Percentiles rank a stretch among this genome's conserved stretches.
These are phyloP conservation scores for Lactifluus piperatus DNA, from an alignment of 768 basidiomycete genomes.

Conservation along the genomic window DNA sequence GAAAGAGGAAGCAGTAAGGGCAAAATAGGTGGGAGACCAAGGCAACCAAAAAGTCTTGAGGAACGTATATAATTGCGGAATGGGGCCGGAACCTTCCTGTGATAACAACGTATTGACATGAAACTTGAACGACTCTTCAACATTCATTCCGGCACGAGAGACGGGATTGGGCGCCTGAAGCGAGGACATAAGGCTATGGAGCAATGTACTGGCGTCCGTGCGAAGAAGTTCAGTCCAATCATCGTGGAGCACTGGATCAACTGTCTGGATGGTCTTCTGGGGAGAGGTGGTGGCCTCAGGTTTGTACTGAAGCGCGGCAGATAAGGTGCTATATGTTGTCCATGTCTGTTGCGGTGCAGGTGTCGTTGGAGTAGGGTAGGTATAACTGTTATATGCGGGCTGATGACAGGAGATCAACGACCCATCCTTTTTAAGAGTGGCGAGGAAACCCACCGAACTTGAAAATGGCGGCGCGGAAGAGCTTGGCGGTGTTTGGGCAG, in stretches of 20 bases:
- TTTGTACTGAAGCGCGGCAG: conserved; percentile 19
- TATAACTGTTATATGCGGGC: conserved; percentile 13
- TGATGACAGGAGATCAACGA: not conserved
- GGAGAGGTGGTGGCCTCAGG: conserved; percentile 10
- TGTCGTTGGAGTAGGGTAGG: conserved; percentile 13
- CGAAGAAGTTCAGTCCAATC: conserved; percentile 59
- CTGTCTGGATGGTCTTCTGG: conserved; percentile 2
- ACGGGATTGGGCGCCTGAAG: conserved; percentile 57
- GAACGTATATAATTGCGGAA: conserved; percentile 66
- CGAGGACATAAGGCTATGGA: conserved; percentile 46
- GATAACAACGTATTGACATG: conserved; percentile 60
- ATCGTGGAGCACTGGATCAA: conserved; percentile 35
- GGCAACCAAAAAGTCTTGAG: conserved; percentile 83
- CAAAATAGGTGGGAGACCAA: conserved; percentile 67
- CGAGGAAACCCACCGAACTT: conserved; percentile 12
- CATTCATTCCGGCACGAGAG: conserved; percentile 49
- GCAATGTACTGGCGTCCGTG: conserved; percentile 47
- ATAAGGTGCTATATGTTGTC: conserved; percentile 19
- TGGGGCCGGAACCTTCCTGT: conserved; percentile 35
- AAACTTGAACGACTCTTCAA: conserved; percentile 73
- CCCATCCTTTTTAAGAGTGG: not conserved
- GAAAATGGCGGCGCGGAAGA: conserved; percentile 11
- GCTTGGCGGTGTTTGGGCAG: conserved; percentile 1
- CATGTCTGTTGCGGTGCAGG: conserved; percentile 12
- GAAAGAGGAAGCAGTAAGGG: conserved; percentile 63